Evolutionary conservation across 1,139 yeast genomes (phyloP).

Genomic region (Blastobotrys malaysiensis): DNA sequence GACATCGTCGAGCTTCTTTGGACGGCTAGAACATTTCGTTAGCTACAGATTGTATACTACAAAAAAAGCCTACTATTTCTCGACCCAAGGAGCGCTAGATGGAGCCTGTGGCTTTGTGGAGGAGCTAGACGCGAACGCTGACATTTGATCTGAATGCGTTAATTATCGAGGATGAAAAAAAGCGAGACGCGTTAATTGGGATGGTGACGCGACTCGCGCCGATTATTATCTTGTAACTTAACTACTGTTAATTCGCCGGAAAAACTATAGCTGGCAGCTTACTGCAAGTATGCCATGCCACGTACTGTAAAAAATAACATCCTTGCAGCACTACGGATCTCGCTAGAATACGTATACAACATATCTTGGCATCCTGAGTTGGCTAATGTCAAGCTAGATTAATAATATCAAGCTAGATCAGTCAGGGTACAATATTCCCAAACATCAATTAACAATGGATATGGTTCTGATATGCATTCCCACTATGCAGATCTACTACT

Average conservation of each 20-base stretch:
- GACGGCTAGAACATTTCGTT: constrained; percentile 45
- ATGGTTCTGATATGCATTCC: no score
- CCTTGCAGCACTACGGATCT: no score
- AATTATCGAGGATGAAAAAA: neutral
- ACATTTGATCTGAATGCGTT: neutral
- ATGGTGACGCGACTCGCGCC: neutral
- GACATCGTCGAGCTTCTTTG: constrained; percentile 76
- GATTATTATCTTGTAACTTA: neutral
- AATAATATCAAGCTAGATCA: no score
- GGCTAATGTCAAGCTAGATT: no score
- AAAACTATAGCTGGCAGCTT: no score
- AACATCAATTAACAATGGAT: no score
- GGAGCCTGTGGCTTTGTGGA: neutral
- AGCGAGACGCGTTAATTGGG: neutral
- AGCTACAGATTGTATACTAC: neutral
- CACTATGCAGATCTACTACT: no score
- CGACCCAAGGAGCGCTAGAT: constrained; percentile 56
- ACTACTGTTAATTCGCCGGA: neutral
- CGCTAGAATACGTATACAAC: no score
- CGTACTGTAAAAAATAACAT: no score
- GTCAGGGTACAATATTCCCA: no score
- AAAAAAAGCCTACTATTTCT: constrained; percentile 49
- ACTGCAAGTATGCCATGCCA: no score
- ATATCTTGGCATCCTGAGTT: no score
- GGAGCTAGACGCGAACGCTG: neutral